A percentile compares a stretch with the other conserved stretches of the same genome.
These are phyloP conservation scores for Symbiodinium natans DNA, from an alignment of 73 alveolate genomes.

Conservation along the genomic window DNA sequence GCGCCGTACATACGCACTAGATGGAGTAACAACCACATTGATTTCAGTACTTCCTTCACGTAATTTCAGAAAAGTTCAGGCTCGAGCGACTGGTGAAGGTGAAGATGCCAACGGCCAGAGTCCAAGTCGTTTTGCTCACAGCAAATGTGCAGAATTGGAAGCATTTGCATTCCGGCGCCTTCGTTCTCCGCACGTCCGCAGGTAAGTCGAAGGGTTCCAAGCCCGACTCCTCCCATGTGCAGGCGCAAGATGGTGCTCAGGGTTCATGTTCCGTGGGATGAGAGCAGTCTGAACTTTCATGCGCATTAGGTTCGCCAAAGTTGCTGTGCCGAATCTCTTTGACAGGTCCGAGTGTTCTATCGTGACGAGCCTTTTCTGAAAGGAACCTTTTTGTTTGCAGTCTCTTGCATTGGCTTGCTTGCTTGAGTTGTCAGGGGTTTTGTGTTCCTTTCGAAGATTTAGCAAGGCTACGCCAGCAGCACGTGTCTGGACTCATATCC, in stretches of 20 bases:
- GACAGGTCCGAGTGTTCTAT: conserved; percentile 79
- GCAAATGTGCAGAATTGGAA: no score
- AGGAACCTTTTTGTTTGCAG: not conserved
- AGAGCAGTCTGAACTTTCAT: not conserved
- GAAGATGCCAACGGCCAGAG: not conserved
- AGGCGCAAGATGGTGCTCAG: not conserved
- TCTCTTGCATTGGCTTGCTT: not conserved
- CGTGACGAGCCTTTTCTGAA: conserved; percentile 47
- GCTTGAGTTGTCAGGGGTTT: no score
- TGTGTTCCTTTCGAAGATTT: no score
- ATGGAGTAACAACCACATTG: no score
- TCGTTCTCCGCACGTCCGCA: not conserved
- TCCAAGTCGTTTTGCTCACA: not conserved
- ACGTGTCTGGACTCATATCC: no score
- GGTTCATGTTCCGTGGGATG: not conserved
- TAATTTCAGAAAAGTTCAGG: no score
- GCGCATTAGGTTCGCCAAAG: not conserved
- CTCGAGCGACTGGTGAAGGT: not conserved
- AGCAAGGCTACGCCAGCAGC: no score
- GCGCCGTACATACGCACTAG: not conserved
- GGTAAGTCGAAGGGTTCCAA: conserved; percentile 41
- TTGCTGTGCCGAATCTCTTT: not conserved
- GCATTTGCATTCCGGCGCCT: not conserved
- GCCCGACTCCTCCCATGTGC: conserved; percentile 92
- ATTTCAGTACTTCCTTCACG: no score